phyloP scores from a whole-genome alignment of 139 green algal species.

The Micractinium conductrix region DNA sequence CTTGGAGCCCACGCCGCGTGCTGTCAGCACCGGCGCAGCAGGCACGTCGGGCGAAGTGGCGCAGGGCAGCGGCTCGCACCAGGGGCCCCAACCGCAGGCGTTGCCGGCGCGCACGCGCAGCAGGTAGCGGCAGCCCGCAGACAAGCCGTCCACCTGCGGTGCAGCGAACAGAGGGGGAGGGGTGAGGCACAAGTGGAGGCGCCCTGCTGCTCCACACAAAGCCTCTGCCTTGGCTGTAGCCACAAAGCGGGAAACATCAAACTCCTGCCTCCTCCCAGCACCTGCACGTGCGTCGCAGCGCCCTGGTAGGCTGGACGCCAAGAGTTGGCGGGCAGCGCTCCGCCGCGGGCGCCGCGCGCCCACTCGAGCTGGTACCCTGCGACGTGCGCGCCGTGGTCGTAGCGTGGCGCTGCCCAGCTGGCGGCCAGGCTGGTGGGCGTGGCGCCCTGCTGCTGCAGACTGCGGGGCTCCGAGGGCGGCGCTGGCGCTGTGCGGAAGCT shows the following conservation, averaged over 20 bases:
- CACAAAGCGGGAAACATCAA: no score
- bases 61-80: constrained; percentile 20
- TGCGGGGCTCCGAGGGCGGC: constrained; percentile 31
- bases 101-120: constrained; percentile 61
- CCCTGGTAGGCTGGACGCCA: constrained; percentile 8
- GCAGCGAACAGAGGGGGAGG: no score
- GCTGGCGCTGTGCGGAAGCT: constrained; percentile 25
- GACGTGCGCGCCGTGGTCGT: constrained; percentile 57
- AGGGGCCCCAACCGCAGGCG: constrained; percentile 50
- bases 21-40: constrained; percentile 24
- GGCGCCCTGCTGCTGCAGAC: constrained; percentile 20
- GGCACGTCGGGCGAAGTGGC: constrained; percentile 59
- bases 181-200: no score
- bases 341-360: neutral
- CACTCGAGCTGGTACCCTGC: constrained; percentile 64
- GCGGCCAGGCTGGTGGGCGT: constrained; percentile 15
- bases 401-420: constrained; percentile 49
- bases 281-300: neutral
- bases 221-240: no score
- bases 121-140: constrained; percentile 51
- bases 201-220: no score
- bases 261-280: no score
- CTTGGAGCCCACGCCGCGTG: constrained; percentile 35
- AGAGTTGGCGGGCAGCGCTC: neutral
- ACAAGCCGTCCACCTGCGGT: constrained; percentile 42